phyloP scores from a whole-genome alignment of 73 alveolate species.

The Stentor roeselii region DNA sequence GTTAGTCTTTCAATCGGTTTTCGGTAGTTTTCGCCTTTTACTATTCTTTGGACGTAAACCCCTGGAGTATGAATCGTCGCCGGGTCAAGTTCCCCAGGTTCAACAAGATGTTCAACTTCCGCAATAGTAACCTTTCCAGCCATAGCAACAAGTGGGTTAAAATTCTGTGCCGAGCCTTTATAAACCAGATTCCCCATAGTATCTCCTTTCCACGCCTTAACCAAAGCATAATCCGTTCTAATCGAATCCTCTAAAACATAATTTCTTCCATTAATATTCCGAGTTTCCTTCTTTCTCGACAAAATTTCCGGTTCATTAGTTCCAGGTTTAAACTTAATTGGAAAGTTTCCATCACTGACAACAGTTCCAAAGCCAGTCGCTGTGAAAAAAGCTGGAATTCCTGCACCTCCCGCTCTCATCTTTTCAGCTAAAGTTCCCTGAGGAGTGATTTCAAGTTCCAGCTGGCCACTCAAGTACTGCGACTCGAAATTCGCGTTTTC shows the following conservation, averaged over 20 bases:
- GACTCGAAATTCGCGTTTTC: slow-evolving; percentile 47
- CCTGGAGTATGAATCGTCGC: slow-evolving; percentile 84
- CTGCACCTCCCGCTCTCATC: slow-evolving; percentile 27
- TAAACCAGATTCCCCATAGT: slow-evolving; percentile 66
- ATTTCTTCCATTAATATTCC: slow-evolving; percentile 50
- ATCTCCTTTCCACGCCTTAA: slow-evolving; percentile 81
- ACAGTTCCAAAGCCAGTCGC: slow-evolving; percentile 10
- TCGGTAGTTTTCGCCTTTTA: slow-evolving; percentile 55
- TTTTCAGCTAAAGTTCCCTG: slow-evolving; percentile 63
- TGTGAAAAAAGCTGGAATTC: slow-evolving; percentile 21
- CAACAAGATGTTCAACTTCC: slow-evolving; percentile 79
- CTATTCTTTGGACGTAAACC: slow-evolving; percentile 75
- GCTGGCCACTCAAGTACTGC: slow-evolving; percentile 52
- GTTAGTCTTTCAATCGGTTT: slow-evolving; percentile 65
- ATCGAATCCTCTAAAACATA: slow-evolving; percentile 69
- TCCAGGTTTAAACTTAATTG: background rate
- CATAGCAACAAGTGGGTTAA: slow-evolving; percentile 67
- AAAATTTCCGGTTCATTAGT: slow-evolving; percentile 26
- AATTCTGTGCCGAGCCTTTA: slow-evolving; percentile 77
- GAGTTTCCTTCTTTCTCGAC: slow-evolving; percentile 36
- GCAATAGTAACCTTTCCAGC: slow-evolving; percentile 77
- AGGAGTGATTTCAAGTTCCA: slow-evolving; percentile 75
- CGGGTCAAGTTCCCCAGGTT: slow-evolving; percentile 64
- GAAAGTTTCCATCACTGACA: background rate
- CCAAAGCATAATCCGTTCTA: slow-evolving; percentile 68